These are phyloP conservation scores for Tulasnella sp. DNA, from an alignment of 768 basidiomycete genomes.

Conservation along the genomic window DNA sequence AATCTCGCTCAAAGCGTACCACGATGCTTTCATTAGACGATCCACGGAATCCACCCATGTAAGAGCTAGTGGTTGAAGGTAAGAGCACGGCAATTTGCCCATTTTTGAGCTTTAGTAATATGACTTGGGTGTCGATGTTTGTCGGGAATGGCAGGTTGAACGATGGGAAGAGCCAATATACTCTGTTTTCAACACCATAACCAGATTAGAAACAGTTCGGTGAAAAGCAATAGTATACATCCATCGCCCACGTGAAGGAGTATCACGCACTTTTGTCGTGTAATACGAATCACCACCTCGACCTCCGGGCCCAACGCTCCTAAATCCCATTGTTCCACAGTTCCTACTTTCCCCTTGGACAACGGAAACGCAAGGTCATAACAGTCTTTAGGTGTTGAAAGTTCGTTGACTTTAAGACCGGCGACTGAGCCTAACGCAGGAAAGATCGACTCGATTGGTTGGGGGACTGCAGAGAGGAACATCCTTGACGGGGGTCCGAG, in stretches of 20 bases:
- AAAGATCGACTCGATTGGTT: not conserved
- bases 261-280: constrained; percentile 11
- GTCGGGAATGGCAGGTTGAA: not conserved
- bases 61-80: constrained; percentile 13
- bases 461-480: not conserved
- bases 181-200: not conserved
- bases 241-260: not conserved
- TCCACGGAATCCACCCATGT: constrained; percentile 22
- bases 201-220: not conserved
- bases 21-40: not conserved
- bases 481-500: not conserved
- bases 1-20: constrained; percentile 19
- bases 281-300: constrained; percentile 9
- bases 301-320: constrained; percentile 14
- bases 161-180: constrained; percentile 21
- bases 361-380: constrained; percentile 17
- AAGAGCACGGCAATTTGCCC: constrained; percentile 13
- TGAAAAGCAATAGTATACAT: not conserved
- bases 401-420: not conserved
- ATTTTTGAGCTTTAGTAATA: constrained; percentile 7
- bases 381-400: not conserved
- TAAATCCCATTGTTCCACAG: constrained; percentile 15
- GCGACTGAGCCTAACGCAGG: not conserved
- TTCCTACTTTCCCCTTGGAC: constrained; percentile 2
- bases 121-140: constrained; percentile 19